A percentile compares a stretch with the other conserved stretches of the same genome.
phyloP scores from a whole-genome alignment of 257 asterid genomes.

The Forsythia viridissima region DNA sequence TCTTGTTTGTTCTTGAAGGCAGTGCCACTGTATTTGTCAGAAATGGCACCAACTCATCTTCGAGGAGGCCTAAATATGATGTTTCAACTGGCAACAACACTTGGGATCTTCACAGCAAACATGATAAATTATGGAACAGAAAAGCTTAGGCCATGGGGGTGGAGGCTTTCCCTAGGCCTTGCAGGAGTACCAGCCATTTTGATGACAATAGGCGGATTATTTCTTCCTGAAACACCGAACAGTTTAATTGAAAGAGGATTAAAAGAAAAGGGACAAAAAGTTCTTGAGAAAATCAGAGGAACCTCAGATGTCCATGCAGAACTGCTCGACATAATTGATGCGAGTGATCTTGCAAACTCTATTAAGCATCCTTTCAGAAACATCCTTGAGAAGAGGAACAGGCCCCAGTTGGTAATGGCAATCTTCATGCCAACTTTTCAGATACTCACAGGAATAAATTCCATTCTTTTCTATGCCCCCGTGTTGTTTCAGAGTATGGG shows the following conservation, averaged over 20 bases:
- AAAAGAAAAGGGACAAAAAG: conserved; percentile 39
- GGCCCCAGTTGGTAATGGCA: conserved; percentile 82
- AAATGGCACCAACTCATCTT: conserved; percentile 91
- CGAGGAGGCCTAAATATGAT: conserved; percentile 81
- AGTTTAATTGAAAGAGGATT: conserved; percentile 67
- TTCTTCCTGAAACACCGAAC: conserved; percentile 88
- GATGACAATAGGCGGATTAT: conserved; percentile 70
- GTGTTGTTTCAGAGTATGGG: conserved; percentile 83
- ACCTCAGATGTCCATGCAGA: conserved; percentile 70
- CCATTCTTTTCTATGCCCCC: conserved; percentile 84
- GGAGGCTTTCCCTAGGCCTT: conserved; percentile 84
- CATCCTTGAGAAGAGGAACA: conserved; percentile 52
- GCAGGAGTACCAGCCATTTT: conserved; percentile 71
- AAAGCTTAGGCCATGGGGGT: conserved; percentile 79
- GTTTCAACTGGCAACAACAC: conserved; percentile 85
- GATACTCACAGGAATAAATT: conserved; percentile 80
- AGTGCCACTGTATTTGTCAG: conserved; percentile 77
- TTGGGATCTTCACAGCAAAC: conserved; percentile 85
- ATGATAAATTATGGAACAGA: conserved; percentile 76
- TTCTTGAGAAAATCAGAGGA: conserved; percentile 70
- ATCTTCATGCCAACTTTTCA: conserved; percentile 78
- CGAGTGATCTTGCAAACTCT: conserved; percentile 65
- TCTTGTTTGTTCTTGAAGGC: conserved; percentile 47
- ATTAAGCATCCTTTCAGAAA: conserved; percentile 73
- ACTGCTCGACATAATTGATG: conserved; percentile 68